Evolutionary conservation across 208 protist species (phyloP), one percentile per base, ranked within the genome.

Genomic region (Polymyxa betae): DNA sequence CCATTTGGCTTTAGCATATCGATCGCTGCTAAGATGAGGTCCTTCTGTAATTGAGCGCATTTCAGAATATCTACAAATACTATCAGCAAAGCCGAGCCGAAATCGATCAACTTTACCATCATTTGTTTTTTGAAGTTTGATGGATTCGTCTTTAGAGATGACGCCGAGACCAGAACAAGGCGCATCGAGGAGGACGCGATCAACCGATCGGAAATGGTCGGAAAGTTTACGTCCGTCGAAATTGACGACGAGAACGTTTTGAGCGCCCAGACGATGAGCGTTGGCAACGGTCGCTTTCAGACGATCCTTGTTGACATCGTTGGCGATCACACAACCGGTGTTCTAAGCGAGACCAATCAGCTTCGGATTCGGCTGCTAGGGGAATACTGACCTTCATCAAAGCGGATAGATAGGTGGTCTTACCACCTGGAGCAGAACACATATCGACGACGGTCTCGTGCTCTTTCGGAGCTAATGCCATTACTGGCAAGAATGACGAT

Each of bases 81-180:
- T 29, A 24, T 60, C 24, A 24, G 49, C 49, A 24, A 24, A 60
- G 5, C 49, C 12, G 49, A 24, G 24, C 24, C 24, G 49, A 60
- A 60, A 60, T 29, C 49, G n/a, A n/a, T n/a, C n/a, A n/a, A n/a
- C n/a, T n/a, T 24, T 5, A 60, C 49, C 49, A 24, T 60, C 49
- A 24, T 24, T 94, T 16, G 44, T 90, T 40, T 89, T 93, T 16
- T n/a, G 88, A 0, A 93, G 94, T 93, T 99, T 99, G 90, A 99
- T 97, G 45, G 95, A 96, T 60, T 96, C 96, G 93, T 99, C 99
- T 43, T 98, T 96, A 0, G 97, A 97, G 92, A 99, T 99, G 91
- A 99, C 98, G 87, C 99, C 99, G 0, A 97, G 96, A 90, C 99
- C 98, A 40, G 97, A 97, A 94, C 99, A 99, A 12, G 99, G 99